Base-by-base conservation (phyloP, 768 basidiomycete species). In the Lactifluus echinatus region DNA sequence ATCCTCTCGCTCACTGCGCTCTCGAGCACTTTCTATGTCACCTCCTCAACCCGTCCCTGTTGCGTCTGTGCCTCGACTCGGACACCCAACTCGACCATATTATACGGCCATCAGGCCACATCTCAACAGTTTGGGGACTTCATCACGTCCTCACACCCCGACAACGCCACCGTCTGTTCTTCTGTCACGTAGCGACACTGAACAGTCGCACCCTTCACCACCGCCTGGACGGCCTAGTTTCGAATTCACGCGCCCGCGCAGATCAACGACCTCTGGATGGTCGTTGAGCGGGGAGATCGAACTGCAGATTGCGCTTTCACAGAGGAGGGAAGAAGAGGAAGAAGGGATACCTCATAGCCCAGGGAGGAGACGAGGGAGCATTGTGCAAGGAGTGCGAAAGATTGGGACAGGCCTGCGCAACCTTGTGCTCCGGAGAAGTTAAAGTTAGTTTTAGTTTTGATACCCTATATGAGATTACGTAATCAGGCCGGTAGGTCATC, bases 271-370 rank as follows among this genome's bases (percentile, higher is more conserved):
- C 3, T 56, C 59, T 50, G 61, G 61, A 15, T 55, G 61, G 53
- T 62, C 61, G 26, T 37, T 62, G 49, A 62, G 61, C 23, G 61
- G 61, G 28, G 61, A 62, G 49, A 61, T 62, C 2, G 61, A 62
- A 24, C 34, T 62, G 15, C 61, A 50, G 21, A 62, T 62, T 28
- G 55, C 55, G 29, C 59, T 62, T 46, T 61, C 61, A 26, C 59
- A 56, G 15, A 36, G 50, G 34, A 50, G 59, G 26, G 60, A 55
- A 21, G 59, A 44, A 26, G 61, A 59, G 24, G 61, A 59, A 4
- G 47, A 57, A 11, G 31, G 33, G 17, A n/a, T 19, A 17, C 28
- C 14, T 17, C n/a, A 8, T 33, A 19, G 31, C n/a, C n/a, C n/a
- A n/a, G 29, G 45, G 39, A 42, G 47, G 33, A 60, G n/a, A 21